Base-by-base conservation (phyloP, 768 basidiomycete genomes). In the Trametes cingulata region DNA sequence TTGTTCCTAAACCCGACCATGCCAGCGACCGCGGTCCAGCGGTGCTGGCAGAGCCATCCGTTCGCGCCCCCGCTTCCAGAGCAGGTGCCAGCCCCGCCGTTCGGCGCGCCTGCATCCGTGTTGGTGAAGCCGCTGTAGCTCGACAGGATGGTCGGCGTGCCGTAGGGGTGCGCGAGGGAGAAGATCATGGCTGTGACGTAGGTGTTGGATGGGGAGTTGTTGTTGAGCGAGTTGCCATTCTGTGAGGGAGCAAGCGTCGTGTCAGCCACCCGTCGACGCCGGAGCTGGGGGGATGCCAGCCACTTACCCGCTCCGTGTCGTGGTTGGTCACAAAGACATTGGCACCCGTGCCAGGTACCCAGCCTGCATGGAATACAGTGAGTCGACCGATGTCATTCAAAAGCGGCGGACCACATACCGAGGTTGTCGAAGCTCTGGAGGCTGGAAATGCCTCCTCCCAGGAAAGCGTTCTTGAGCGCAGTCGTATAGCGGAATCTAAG, bases 241-340 rank as follows among this genome's bases (percentile, higher is more conserved):
- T 79, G 47, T 1, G 47, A 6, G 13, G 2, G 3, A 27, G 40
- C 3, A 43, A 35, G 9, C n/a, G n/a, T 2, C 29, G 25, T 9
- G 41, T 42, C 25, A 46, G 29, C 41, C 33, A 25, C 17, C n/a
- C n/a, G n/a, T 6, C 8, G 10, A 14, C 5, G 22, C 36, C 15
- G 12, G 20, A 39, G 36, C 17, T 25, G n/a, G 9, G 10, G 7
- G 6, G 43, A 25, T 13, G n/a, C 6, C 36, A 33, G 22, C 22
- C 6, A 63, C 75, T 51, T 56, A 76, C 77, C 39, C 87, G 73
- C 69, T 88, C 88, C 1, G 87, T 88, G 63, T 89, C 88, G 57
- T 88, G 87, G 65, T 89, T 87, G 0, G 82, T 75, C 4, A 88
- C 85, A 59, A 88, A 88, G 7, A 84, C 80, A 62, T 88, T 89